Base-by-base conservation (phyloP, 192 early-diverging fungal genomes). In the Coemansia brasiliensis region DNA sequence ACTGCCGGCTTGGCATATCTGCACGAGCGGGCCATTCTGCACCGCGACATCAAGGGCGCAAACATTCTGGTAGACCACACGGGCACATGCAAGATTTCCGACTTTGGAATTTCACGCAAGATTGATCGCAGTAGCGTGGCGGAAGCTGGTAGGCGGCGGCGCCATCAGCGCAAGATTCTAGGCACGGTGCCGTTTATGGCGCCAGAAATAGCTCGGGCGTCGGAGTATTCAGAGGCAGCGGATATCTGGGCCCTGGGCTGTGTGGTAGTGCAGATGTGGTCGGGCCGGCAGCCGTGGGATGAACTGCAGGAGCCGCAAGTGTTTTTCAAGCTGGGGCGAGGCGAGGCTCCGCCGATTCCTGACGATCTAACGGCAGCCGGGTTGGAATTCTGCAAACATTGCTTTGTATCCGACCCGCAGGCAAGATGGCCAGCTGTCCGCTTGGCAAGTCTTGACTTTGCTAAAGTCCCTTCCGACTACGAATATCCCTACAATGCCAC, bases 101-200 rank as follows among this genome's bases (percentile, higher is more conserved):
- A 98, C 69, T 98, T 98, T 83, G 95, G 95, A 12, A 88, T 96
- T 15, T 96, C 94, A 26, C 95, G 93, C 59, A 80, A 86, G 58
- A 90, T 83, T 53, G 63, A 77, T 41, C 55, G 50, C 41, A 41
- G 55, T 39, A 42, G 53, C 10, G 16, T 52, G 39, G 55, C 46
- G 45, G 32, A n/a, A 42, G 50, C 57, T 38, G 71, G 43, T 82
- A 55, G 21, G 53, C 24, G 20, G 16, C 45, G 26, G n/a, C 84
- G 60, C 1, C n/a, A n/a, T n/a, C n/a, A n/a, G 32, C 32, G 32
- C 3, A 2, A 7, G 32, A 61, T 92, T 13, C 82, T 88, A 56
- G 92, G 92, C 10, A 86, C 93, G 0, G 83, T 95, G 9, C 91
- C 88, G 25, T 98, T 92, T 84, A 97, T 98, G 95, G 94, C 96